Percentiles rank a stretch among this genome's conserved stretches.
Evolutionary conservation across 257 asterid genomes (phyloP).

Genomic region (Solanum etuberosum): DNA sequence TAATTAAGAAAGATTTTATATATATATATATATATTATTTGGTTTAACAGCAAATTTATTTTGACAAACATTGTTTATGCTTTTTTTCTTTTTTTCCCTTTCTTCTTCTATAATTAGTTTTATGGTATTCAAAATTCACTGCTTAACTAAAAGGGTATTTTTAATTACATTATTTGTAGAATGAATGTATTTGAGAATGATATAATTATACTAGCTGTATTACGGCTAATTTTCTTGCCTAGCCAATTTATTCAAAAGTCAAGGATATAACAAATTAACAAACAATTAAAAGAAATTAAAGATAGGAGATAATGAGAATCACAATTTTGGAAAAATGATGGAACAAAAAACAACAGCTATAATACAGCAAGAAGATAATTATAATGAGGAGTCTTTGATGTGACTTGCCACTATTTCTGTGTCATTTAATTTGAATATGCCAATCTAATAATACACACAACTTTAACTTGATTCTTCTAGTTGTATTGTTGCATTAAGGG

Average conservation of each 20-base stretch:
- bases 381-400: not conserved
- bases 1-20: too few species aligned
- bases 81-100: not conserved
- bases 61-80: not conserved
- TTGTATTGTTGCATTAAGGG: not conserved
- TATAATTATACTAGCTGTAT: not conserved
- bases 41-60: not conserved
- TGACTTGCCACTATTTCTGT: not conserved
- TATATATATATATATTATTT: too few species aligned
- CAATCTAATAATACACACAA: not conserved
- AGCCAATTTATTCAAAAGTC: not conserved
- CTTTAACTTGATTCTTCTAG: not conserved
- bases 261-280: not conserved
- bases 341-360: not conserved
- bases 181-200: not conserved
- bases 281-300: not conserved
- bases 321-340: not conserved
- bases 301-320: not conserved
- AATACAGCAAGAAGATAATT: not conserved
- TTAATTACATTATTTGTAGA: too few species aligned
- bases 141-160: fast-evolving
- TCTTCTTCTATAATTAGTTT: not conserved
- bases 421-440: not conserved
- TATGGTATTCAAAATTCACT: not conserved
- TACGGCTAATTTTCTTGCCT: not conserved